Evolutionary conservation across 176 grass and related monocot genomes (phyloP).

Genomic region (Canna indica): DNA sequence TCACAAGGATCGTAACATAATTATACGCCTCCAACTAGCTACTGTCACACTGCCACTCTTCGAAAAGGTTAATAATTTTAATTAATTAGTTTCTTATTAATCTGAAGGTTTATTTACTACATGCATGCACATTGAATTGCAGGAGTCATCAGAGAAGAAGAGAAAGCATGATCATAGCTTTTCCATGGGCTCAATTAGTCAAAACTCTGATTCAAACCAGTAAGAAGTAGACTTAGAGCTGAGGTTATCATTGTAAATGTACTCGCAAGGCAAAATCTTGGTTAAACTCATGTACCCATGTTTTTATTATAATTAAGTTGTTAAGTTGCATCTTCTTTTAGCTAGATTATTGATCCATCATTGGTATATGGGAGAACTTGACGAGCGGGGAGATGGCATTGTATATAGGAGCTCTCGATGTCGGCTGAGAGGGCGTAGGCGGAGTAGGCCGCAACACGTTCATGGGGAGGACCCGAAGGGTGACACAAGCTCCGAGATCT

Average conservation of each 20-base stretch:
- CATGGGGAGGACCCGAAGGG: constrained; percentile 71
- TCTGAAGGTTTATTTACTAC: too few species aligned
- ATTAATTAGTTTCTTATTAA: background rate
- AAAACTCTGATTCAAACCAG: background rate
- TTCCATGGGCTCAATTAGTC: background rate
- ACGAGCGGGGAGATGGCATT: constrained; percentile 77
- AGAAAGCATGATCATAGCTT: background rate
- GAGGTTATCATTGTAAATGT: background rate
- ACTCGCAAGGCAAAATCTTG: too few species aligned
- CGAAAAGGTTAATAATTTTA: background rate
- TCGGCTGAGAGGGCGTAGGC: constrained; percentile 61
- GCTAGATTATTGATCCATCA: too few species aligned
- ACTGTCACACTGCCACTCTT: background rate
- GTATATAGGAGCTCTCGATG: constrained; percentile 62
- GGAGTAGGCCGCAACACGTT: constrained; percentile 84
- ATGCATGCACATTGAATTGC: background rate
- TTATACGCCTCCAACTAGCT: background rate
- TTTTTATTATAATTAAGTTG: too few species aligned
- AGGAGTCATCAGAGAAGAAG: background rate
- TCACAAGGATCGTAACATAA: background rate
- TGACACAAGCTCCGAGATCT: constrained; percentile 76
- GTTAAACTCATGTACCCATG: too few species aligned
- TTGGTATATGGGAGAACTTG: constrained; percentile 96
- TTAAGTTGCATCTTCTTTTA: too few species aligned
- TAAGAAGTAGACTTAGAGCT: constrained; percentile 11